Percentiles rank a stretch among this genome's conserved stretches.
Conservation (phyloP, 257 asterid species). For the Gentiana macrophylla region DNA sequence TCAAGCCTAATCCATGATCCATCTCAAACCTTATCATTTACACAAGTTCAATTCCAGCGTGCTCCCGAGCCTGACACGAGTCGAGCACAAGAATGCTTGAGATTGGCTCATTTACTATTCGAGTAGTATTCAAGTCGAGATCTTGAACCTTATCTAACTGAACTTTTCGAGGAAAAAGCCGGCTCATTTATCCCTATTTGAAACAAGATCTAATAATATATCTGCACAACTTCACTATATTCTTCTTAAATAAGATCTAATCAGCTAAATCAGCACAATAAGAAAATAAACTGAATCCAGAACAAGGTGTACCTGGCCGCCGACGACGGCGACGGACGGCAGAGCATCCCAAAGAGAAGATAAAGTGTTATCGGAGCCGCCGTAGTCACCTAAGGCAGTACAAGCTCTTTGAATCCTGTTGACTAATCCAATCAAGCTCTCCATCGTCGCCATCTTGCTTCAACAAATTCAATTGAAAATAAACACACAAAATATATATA, state of each 20-base stretch:
- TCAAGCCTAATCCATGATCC: too few species aligned
- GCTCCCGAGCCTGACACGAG: too few species aligned
- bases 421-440: slow-evolving; percentile 83
- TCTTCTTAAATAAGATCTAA: too few species aligned
- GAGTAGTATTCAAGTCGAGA: too few species aligned
- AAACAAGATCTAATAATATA: not conserved
- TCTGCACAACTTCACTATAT: not conserved
- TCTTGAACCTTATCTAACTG: too few species aligned
- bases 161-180: too few species aligned
- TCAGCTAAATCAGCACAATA: too few species aligned
- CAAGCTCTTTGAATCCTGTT: slow-evolving; percentile 88
- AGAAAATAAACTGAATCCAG: not conserved
- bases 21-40: too few species aligned
- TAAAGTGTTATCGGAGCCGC: slow-evolving; percentile 60
- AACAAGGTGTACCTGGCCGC: slow-evolving; percentile 55
- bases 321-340: slow-evolving; percentile 94
- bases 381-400: slow-evolving; percentile 86
- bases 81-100: too few species aligned
- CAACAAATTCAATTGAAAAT: not conserved
- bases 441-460: slow-evolving; percentile 60
- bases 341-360: slow-evolving; percentile 92
- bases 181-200: too few species aligned
- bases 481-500: not conserved
- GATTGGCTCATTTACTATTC: too few species aligned
- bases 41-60: too few species aligned